Conservation (phyloP, 345 rosid species). For the Salix dunnii region DNA sequence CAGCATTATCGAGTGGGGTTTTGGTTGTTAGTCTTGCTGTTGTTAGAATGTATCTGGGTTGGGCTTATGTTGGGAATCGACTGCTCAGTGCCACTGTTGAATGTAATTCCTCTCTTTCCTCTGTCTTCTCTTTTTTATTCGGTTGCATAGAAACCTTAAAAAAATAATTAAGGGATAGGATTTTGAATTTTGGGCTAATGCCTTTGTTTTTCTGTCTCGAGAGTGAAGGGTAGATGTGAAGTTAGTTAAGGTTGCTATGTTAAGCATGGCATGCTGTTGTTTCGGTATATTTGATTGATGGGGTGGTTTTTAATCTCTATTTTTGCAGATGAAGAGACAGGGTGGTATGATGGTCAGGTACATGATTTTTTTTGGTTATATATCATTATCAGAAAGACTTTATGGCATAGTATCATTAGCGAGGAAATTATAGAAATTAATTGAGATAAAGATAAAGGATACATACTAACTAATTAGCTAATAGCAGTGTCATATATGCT, state of each 20-base stretch:
- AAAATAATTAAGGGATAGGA: too few relatives aligned
- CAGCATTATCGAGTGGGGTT: conserved; percentile 69
- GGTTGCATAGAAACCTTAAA: not conserved
- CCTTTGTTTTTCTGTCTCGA: too few relatives aligned
- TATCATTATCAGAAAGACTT: too few relatives aligned
- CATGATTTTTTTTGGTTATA: not conserved
- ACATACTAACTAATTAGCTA: too few relatives aligned
- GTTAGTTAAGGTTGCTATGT: too few relatives aligned
- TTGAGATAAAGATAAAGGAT: not conserved
- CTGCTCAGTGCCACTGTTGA: conserved; percentile 96
- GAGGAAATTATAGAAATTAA: not conserved
- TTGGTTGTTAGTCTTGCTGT: conserved; percentile 78
- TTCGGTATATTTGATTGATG: not conserved
- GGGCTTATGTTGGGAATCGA: conserved; percentile 97
- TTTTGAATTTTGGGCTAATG: too few relatives aligned
- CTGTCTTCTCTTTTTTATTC: not conserved
- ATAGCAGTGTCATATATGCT: too few relatives aligned
- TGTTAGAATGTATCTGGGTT: conserved; percentile 89
- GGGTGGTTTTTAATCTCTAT: not conserved
- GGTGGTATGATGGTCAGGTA: conserved; percentile 99
- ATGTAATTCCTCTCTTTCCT: conserved; percentile 33
- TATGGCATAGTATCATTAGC: too few relatives aligned
- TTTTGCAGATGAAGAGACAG: conserved; percentile 89
- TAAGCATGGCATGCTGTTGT: not conserved
- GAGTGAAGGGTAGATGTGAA: too few relatives aligned